Percentiles rank a stretch among this genome's conserved stretches.
phyloP scores from a whole-genome alignment of 257 asterid species.

The Scutellaria galericulata region DNA sequence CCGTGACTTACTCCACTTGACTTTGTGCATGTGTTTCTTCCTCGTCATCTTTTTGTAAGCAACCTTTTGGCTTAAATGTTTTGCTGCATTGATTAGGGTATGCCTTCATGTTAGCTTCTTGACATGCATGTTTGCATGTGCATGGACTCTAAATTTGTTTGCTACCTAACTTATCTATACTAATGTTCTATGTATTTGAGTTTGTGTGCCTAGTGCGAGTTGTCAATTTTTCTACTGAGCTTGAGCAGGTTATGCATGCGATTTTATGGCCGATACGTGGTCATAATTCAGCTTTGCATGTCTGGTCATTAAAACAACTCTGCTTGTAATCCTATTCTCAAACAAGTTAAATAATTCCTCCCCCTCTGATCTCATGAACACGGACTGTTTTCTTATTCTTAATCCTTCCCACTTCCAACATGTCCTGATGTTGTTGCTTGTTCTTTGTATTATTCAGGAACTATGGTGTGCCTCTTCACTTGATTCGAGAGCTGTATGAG shows the following conservation, averaged over 20 bases:
- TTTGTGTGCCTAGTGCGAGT: neutral
- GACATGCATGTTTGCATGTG: neutral
- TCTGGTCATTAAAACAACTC: neutral
- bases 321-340: constrained; percentile 2
- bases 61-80: constrained; percentile 17
- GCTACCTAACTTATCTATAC: too few relatives aligned
- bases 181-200: neutral
- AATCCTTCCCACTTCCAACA: neutral
- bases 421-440: constrained; percentile 7
- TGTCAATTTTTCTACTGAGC: neutral
- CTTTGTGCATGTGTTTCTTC: constrained; percentile 92
- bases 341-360: neutral
- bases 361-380: constrained; percentile 10
- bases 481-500: constrained; percentile 91
- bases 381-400: neutral
- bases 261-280: constrained; percentile 1
- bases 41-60: constrained; percentile 86
- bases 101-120: constrained; percentile 6
- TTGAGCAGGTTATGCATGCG: neutral
- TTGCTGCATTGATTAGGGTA: neutral
- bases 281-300: neutral
- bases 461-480: constrained; percentile 91
- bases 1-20: constrained; percentile 84
- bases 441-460: constrained; percentile 52
- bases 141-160: neutral